These are phyloP conservation scores for Termitomyces sp. DNA, from an alignment of 768 basidiomycete genomes.

Conservation along the genomic window DNA sequence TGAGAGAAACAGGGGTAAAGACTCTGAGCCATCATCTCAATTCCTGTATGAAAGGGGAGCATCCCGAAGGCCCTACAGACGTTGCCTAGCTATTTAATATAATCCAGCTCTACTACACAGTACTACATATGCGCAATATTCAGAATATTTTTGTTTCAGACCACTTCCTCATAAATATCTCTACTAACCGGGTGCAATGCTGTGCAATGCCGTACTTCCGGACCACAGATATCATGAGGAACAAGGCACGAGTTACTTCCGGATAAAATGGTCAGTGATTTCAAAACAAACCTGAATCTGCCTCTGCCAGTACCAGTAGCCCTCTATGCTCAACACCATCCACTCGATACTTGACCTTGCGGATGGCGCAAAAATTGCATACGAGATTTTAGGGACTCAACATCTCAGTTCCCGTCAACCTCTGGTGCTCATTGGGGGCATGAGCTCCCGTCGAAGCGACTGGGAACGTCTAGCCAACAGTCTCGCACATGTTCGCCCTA, in stretches of 20 bases:
- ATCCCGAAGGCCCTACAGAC: neutral
- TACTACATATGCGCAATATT: no score
- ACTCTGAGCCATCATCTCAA: neutral
- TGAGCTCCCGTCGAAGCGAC: slow-evolving; percentile 39
- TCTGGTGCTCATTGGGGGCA: slow-evolving; percentile 42
- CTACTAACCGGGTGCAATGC: neutral
- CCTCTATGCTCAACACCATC: slow-evolving; percentile 7
- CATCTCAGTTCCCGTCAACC: slow-evolving; percentile 31
- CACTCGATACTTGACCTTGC: slow-evolving; percentile 29
- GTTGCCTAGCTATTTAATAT: neutral
- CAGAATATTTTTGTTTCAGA: no score
- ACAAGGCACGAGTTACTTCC: no score
- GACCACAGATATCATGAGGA: neutral
- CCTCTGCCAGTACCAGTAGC: neutral
- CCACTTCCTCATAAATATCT: neutral
- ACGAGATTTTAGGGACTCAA: slow-evolving; percentile 37
- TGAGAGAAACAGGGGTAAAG: neutral
- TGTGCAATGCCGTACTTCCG: no score
- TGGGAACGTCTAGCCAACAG: slow-evolving; percentile 35
- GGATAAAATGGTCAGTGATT: no score
- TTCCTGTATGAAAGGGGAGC: neutral
- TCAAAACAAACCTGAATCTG: neutral
- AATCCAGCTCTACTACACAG: neutral
- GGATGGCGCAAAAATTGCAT: slow-evolving; percentile 43
- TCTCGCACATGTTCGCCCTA: slow-evolving; percentile 37